Evolutionary conservation across 164 flowering plant species (phyloP).

Genomic region (Nymphaea colorata): DNA sequence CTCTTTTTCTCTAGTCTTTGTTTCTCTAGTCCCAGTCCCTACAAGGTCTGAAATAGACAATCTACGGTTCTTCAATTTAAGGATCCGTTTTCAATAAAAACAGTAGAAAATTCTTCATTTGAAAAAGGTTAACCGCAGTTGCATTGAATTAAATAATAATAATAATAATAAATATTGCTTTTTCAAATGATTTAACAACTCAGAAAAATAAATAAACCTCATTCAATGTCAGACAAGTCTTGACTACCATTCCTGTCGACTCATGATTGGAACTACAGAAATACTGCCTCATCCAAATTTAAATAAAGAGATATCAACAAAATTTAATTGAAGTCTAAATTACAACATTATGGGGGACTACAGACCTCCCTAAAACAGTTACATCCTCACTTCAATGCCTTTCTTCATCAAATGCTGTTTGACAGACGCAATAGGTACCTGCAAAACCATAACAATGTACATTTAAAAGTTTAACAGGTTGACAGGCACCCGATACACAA

Average conservation of each 20-base stretch:
- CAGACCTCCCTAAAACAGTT: background rate
- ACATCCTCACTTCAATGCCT: slow-evolving; percentile 74
- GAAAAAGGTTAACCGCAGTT: no score
- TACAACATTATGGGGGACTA: background rate
- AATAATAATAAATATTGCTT: no score
- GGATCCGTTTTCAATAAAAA: no score
- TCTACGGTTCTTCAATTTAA: no score
- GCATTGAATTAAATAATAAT: no score
- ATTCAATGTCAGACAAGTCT: no score
- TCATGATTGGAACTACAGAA: no score
- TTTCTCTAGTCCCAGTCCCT: no score
- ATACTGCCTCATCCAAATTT: background rate
- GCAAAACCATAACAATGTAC: slow-evolving; percentile 10
- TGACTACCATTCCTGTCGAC: no score
- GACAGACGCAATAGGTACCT: slow-evolving; percentile 79
- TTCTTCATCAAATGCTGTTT: slow-evolving; percentile 63
- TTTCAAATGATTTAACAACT: background rate
- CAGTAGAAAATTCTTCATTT: no score
- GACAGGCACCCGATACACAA: background rate
- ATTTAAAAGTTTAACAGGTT: background rate
- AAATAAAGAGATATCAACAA: background rate
- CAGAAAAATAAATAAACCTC: background rate
- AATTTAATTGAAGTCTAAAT: background rate
- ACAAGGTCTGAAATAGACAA: no score
- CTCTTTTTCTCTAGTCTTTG: no score